Percentiles rank a stretch among this genome's conserved stretches.
Evolutionary conservation across 73 alveolate species (phyloP).

Genomic region (Breviolum minutum): DNA sequence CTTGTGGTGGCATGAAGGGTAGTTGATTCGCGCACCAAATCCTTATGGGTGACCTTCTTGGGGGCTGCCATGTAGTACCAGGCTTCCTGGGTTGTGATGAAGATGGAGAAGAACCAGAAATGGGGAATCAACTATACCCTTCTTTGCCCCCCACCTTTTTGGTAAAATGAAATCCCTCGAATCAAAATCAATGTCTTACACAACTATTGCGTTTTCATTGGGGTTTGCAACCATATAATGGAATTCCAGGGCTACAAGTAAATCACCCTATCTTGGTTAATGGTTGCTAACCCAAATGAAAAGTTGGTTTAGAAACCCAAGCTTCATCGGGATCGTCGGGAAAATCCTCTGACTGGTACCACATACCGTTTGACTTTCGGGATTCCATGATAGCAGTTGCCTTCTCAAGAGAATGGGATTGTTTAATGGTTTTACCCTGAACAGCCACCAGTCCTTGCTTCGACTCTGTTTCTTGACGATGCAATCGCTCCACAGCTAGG

Average conservation of each 20-base stretch:
- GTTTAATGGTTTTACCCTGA: not conserved
- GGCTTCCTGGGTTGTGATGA: not conserved
- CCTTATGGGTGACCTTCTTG: slow-evolving; percentile 13
- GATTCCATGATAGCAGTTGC: not conserved
- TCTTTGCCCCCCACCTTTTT: too few relatives aligned
- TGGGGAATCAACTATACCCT: too few relatives aligned
- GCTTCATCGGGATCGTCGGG: not conserved
- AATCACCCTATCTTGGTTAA: too few relatives aligned
- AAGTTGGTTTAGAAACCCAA: not conserved
- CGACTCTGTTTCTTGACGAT: not conserved
- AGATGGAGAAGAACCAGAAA: too few relatives aligned
- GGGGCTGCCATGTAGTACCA: slow-evolving; percentile 34
- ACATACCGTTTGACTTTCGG: not conserved
- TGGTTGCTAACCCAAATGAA: not conserved
- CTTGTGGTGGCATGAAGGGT: not conserved
- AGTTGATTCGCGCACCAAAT: not conserved
- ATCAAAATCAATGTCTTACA: too few relatives aligned
- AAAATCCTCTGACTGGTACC: not conserved
- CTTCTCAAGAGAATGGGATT: not conserved
- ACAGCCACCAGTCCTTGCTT: not conserved
- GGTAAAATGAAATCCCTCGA: too few relatives aligned
- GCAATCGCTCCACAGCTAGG: not conserved
- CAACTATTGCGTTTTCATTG: not conserved
- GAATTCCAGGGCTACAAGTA: too few relatives aligned
- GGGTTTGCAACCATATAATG: too few relatives aligned